phyloP scores from a whole-genome alignment of 2,329 filamentous ascomycete genomes.

The Colletotrichum salicis region DNA sequence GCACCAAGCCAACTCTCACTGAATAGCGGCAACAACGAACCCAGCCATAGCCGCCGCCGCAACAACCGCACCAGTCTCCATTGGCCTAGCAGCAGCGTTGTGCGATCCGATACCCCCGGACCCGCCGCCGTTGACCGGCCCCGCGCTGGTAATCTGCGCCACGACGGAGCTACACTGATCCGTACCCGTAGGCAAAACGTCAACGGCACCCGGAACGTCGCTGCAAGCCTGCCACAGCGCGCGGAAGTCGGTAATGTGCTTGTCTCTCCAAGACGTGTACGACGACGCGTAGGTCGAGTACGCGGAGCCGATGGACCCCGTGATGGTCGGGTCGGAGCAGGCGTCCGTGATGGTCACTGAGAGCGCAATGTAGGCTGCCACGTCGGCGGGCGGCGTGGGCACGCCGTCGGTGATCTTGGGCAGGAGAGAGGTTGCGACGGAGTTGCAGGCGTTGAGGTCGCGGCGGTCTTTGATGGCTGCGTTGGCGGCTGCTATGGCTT shows the following conservation, averaged over 20 bases:
- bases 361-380: slow-evolving; percentile 39
- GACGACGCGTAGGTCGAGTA: slow-evolving; percentile 40
- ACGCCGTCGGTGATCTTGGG: slow-evolving; percentile 37
- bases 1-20: background rate
- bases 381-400: slow-evolving; percentile 37
- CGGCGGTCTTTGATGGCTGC: slow-evolving; percentile 12
- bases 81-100: slow-evolving; percentile 12
- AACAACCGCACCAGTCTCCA: slow-evolving; percentile 21
- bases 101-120: background rate
- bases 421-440: slow-evolving; percentile 36
- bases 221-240: slow-evolving; percentile 41
- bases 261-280: slow-evolving; percentile 39
- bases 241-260: slow-evolving; percentile 35
- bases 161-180: slow-evolving; percentile 31
- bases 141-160: slow-evolving; percentile 30
- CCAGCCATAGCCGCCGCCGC: slow-evolving; percentile 26
- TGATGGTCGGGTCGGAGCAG: slow-evolving; percentile 42
- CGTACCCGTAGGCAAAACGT: slow-evolving; percentile 17
- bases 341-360: slow-evolving; percentile 36
- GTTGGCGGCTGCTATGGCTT: background rate
- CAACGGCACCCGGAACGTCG: slow-evolving; percentile 40
- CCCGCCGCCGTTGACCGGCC: slow-evolving; percentile 12
- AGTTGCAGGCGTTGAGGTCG: slow-evolving; percentile 29
- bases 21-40: slow-evolving; percentile 21
- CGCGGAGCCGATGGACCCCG: slow-evolving; percentile 41